Evolutionary conservation across 805 yeast species (phyloP), one percentile per base, ranked within the genome.

Genomic region (Yamadazyma insecticola): DNA sequence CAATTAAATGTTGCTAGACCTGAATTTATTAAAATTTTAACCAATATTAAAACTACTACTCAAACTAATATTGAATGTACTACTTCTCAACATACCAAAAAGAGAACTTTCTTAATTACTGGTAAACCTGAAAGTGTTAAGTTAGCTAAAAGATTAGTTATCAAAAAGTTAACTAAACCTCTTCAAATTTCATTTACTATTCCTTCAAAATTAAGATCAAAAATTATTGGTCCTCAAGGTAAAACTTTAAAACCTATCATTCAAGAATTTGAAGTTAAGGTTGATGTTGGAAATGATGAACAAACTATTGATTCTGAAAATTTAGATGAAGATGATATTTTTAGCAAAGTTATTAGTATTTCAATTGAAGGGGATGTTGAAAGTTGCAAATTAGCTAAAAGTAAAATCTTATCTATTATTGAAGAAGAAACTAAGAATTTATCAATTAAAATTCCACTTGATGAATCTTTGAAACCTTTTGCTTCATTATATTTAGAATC

Each of bases 171-270:
- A 52, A 80, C 94, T 22, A 81, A 79, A 54, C 94, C 94, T 33
- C 75, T 81, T 35, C 62, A 60, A 5, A 60, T 75, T 28, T 58
- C 66, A 18, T 74, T 89, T 51, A 53, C 69, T 18, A 74, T 89
- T 32, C 97, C 97, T 19, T 74, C 89, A 10, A 75, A 74, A 44
- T 70, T 85, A 36, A 75, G 92, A 57, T 72, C 94, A 6, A 72
- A 75, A 29, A 75, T 89, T 36, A 89, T 89, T 59, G 97, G 97
- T 37, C 72, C 89, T 26, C 84, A 81, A 53, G 97, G 97, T 53
- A 74, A 71, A 46, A 81, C 70, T 39, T 74, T 89, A 58, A 84
- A 78, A 55, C 89, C 92, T 36, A 84, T 89, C 42, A 70, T 83
- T 29, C 81, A 72, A 32, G 65, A 72, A 22, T 72, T 84, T 29